A percentile compares a stretch with the other conserved stretches of the same genome.
phyloP scores from a whole-genome alignment of 2,329 filamentous ascomycete species.

The Geosmithia morbida region DNA sequence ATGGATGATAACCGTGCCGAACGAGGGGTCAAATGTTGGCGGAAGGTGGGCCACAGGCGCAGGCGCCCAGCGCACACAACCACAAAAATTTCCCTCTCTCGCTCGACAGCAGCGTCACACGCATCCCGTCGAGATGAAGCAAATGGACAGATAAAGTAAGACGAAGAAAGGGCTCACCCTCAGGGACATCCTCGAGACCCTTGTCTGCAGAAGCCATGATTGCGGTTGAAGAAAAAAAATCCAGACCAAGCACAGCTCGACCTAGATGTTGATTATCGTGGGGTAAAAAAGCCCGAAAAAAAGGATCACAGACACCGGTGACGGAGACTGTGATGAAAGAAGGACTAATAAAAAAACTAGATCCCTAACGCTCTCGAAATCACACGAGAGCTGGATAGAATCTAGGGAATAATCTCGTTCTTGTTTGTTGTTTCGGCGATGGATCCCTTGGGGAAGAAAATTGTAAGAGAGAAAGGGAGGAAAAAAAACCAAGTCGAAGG shows the following conservation, averaged over 20 bases:
- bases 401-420: slow-evolving; percentile 22
- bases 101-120: neutral
- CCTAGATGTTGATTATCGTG: slow-evolving; percentile 38
- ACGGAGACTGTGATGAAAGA: slow-evolving; percentile 16
- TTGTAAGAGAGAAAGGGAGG: slow-evolving; percentile 12
- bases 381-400: slow-evolving; percentile 23
- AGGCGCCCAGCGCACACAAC: neutral
- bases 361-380: slow-evolving; percentile 30
- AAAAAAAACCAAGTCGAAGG: slow-evolving; percentile 24
- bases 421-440: slow-evolving; percentile 12
- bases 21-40: neutral
- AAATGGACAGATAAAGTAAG: neutral
- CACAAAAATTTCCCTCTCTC: neutral
- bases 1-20: neutral
- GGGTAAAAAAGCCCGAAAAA: slow-evolving; percentile 18
- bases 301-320: slow-evolving; percentile 22
- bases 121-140: neutral
- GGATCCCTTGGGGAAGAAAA: slow-evolving; percentile 7
- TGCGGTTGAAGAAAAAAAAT: slow-evolving; percentile 50
- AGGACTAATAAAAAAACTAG: slow-evolving; percentile 23
- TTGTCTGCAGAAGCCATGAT: slow-evolving; percentile 91
- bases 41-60: neutral
- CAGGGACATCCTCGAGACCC: slow-evolving; percentile 95
- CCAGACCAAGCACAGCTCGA: slow-evolving; percentile 68
- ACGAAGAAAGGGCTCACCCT: slow-evolving; percentile 51